Evolutionary conservation across 345 rosid genomes (phyloP).

Genomic region (Populus deltoides): DNA sequence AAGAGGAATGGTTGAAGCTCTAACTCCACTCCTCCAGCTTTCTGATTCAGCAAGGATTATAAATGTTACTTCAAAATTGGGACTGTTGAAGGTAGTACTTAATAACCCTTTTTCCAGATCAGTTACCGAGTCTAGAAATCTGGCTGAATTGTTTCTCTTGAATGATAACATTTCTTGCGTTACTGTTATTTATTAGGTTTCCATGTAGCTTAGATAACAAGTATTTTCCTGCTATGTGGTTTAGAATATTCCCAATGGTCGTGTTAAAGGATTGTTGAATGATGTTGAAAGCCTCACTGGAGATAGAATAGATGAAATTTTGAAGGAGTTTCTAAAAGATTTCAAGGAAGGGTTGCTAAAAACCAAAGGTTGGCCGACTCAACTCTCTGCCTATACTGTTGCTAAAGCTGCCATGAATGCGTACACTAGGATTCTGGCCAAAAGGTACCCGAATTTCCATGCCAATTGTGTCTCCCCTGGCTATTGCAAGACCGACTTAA

Average conservation of each 20-base stretch:
- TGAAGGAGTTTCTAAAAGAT: conserved; percentile 24
- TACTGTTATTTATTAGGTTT: too few species aligned
- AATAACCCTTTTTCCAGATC: not conserved
- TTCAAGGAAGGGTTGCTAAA: conserved; percentile 25
- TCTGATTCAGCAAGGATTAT: conserved; percentile 42
- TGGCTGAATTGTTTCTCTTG: too few species aligned
- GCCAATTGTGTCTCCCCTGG: conserved; percentile 40
- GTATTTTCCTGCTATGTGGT: not conserved
- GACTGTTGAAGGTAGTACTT: conserved; percentile 25
- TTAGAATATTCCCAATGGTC: conserved; percentile 23
- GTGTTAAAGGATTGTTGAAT: conserved; percentile 21
- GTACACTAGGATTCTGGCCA: conserved; percentile 39
- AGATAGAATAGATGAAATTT: conserved; percentile 28
- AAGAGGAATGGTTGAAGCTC: conserved; percentile 31
- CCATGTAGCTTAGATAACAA: too few species aligned
- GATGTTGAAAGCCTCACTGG: conserved; percentile 27
- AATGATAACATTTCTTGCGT: too few species aligned
- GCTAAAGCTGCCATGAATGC: conserved; percentile 36
- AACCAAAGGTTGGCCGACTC: conserved; percentile 33
- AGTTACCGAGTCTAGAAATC: not conserved
- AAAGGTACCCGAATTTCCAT: conserved; percentile 19
- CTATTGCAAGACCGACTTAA: conserved; percentile 32
- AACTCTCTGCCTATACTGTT: conserved; percentile 22
- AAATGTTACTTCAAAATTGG: conserved; percentile 32
- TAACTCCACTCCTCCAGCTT: conserved; percentile 34